These are phyloP conservation scores for Aphanomyces euteiches DNA, from an alignment of 352 stramenopile genomes.

Conservation along the genomic window DNA sequence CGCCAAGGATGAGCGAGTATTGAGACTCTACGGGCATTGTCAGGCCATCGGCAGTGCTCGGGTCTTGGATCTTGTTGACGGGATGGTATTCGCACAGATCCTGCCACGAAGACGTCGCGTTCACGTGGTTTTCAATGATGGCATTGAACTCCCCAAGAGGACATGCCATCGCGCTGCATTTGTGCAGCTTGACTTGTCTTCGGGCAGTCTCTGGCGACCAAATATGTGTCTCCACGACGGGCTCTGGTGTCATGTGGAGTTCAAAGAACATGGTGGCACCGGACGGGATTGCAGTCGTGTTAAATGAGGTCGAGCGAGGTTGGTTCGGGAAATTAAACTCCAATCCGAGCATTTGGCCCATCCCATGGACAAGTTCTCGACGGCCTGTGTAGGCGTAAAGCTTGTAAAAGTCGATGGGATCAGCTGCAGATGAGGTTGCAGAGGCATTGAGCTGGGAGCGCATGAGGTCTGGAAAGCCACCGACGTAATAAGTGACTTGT, in stretches of 20 bases:
- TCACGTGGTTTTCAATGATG: conserved; percentile 70
- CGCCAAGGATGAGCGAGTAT: conserved; percentile 6
- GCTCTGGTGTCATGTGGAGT: conserved; percentile 54
- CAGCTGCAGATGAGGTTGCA: too few species aligned
- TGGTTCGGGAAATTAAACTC: conserved; percentile 48
- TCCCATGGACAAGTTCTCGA: conserved; percentile 65
- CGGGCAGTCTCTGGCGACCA: conserved; percentile 67
- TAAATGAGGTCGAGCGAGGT: conserved; percentile 45
- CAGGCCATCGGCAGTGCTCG: neutral
- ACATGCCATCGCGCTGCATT: conserved; percentile 68
- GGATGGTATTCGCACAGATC: conserved; percentile 73
- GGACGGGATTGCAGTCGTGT: conserved; percentile 60
- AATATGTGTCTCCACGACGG: conserved; percentile 59
- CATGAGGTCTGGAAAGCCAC: conserved; percentile 67
- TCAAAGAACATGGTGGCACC: conserved; percentile 82
- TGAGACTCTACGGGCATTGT: neutral
- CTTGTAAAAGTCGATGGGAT: conserved; percentile 52
- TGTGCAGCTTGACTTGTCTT: conserved; percentile 65
- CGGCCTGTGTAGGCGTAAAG: conserved; percentile 82
- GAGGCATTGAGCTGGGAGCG: conserved; percentile 53
- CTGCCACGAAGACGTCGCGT: conserved; percentile 67
- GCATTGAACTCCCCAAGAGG: conserved; percentile 67
- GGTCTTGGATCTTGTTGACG: neutral
- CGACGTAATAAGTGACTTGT: conserved; percentile 79
- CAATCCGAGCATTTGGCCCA: conserved; percentile 75